Evolutionary conservation across 73 alveolate species (phyloP), one percentile per base, ranked within the genome.

Genomic region (Paramecium tetraurelia): DNA sequence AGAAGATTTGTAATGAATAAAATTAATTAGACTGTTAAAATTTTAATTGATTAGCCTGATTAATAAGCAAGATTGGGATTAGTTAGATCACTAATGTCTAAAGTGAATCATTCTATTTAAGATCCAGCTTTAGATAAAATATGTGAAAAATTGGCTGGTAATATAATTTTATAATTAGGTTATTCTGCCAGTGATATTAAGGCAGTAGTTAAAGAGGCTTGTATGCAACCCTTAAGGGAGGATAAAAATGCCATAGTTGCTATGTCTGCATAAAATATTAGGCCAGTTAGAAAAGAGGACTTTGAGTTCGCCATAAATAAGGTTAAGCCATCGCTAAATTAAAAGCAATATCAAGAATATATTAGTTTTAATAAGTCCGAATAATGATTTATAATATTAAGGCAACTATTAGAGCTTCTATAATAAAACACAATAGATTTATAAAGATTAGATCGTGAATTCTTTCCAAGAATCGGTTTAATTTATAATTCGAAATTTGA

Each of bases 121-220:
- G 89, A 71, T 21, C 44, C 57, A 89, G n/a, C 71, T 10, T 31
- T 70, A 3, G 53, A 69, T 14, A 44, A 44, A 31, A 44, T 89
- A 44, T 88, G 46, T 0, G 58, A 89, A 71, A 89, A 46, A 46
- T 50, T 89, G 14, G 38, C 76, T 5, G 90, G 94, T 89, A 89
- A 59, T 43, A 27, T 12, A 27, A 18, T 18, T 43, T 8, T 29
- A 3, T 18, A 44, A 12, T 58, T 63, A 89, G 94, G 90, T 22
- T 89, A 89, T 71, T 89, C 94, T 89, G 86, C 85, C n/a, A 89
- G 94, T 71, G 94, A 89, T 89, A 89, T 89, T 14, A 89, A 89
- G 24, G 94, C 94, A 4, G 75, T 89, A 14, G 90, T 89, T 2
- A 89, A 89, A 21, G 94, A 89, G 50, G 94, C 94, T 70, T 70